Conservation (phyloP, 495 filamentous ascomycete species). For the Terfezia claveryi region DNA sequence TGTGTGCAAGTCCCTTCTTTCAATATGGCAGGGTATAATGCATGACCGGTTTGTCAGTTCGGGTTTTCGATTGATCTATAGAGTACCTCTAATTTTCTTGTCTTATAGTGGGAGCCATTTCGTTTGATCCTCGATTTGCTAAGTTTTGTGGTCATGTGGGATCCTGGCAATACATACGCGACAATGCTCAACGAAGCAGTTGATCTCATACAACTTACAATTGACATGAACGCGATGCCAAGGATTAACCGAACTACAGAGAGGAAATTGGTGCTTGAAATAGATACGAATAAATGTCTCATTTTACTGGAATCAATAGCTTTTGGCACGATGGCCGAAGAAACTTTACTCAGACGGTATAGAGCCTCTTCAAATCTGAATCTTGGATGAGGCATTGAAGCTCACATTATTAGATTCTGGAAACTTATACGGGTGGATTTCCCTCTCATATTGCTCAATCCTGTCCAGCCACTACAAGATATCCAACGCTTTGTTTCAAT, state of each 20-base stretch:
- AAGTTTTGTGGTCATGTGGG: conserved; percentile 30
- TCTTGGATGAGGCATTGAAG: background rate
- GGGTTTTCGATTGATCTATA: background rate
- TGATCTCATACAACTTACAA: conserved; percentile 31
- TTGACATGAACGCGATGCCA: conserved; percentile 36
- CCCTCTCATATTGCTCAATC: conserved; percentile 39
- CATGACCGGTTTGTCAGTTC: conserved; percentile 31
- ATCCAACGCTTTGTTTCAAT: conserved; percentile 36
- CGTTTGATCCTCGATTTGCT: conserved; percentile 36
- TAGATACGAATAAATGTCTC: conserved; percentile 36
- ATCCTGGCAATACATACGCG: conserved; percentile 24
- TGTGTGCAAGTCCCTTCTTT: conserved; percentile 31
- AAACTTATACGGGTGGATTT: conserved; percentile 37
- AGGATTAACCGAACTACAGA: conserved; percentile 27
- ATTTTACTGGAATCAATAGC: conserved; percentile 35
- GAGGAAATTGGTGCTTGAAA: conserved; percentile 26
- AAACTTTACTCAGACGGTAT: conserved; percentile 11
- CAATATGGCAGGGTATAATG: conserved; percentile 40
- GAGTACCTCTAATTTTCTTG: conserved; percentile 6
- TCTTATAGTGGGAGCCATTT: conserved; percentile 29
- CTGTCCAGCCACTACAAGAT: conserved; percentile 31
- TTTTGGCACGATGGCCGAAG: conserved; percentile 17
- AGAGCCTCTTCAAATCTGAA: background rate
- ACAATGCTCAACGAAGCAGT: conserved; percentile 31
- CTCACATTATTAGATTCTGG: conserved; percentile 30